phyloP scores from a whole-genome alignment of 176 grass and related monocot species.

The Dendrocalamus sinicus region DNA sequence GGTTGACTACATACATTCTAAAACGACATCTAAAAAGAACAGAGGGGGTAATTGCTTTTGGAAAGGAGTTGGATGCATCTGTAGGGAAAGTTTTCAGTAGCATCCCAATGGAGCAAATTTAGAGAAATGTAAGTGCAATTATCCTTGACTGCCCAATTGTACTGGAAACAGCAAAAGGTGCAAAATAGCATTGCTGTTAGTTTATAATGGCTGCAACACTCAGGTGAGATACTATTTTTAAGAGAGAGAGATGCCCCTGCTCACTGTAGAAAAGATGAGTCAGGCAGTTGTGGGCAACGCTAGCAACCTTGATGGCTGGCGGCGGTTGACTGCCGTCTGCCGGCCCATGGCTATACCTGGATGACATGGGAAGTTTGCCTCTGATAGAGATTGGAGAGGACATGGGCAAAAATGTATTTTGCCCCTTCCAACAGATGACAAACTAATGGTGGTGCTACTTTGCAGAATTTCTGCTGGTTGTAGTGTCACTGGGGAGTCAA shows the following conservation, averaged over 20 bases:
- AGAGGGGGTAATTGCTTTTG: constrained; percentile 10
- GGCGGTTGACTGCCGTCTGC: background rate
- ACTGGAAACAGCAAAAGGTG: constrained; percentile 18
- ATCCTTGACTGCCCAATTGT: constrained; percentile 13
- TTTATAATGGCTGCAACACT: constrained; percentile 8
- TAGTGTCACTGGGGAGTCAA: background rate
- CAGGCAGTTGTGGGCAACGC: background rate
- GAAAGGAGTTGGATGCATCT: constrained; percentile 26
- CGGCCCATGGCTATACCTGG: background rate
- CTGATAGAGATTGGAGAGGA: background rate
- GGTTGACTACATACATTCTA: background rate
- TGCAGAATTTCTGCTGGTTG: background rate
- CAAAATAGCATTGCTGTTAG: constrained; percentile 11
- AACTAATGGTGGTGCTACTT: background rate
- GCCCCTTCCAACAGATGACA: background rate
- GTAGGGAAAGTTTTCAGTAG: constrained; percentile 1
- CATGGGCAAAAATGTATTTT: constrained; percentile 1
- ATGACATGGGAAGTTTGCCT: background rate
- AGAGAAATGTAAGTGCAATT: background rate
- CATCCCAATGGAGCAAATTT: background rate
- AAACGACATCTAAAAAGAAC: background rate
- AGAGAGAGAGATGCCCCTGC: background rate
- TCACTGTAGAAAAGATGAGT: background rate
- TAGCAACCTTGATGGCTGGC: background rate
- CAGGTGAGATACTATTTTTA: background rate